Evolutionary conservation across 345 rosid genomes (phyloP), one percentile per base, ranked within the genome.

Genomic region (Populus davidiana): DNA sequence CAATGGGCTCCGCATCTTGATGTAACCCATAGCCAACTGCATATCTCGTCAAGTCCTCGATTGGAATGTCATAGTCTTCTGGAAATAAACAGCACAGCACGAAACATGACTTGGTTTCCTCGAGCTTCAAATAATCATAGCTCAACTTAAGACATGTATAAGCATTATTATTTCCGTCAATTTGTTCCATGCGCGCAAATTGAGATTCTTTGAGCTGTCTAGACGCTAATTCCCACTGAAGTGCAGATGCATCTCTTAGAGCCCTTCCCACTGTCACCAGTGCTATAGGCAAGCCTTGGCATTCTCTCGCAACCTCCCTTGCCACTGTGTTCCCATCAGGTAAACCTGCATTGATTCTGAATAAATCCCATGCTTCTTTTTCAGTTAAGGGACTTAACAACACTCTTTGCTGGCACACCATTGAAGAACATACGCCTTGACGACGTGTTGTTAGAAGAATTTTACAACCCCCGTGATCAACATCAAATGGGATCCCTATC

Each of bases 91-190:
- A 38, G 17, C 77, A 74, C 18, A 74, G 10, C 52, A 74, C 2
- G 39, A 59, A 77, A 41, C 75, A 77, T 41, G 50, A 39, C 59
- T 69, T 77, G 39, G 73, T 70, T 33, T 70, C 50, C 74, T 61
- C 31, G 31, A 11, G 35, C 16, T 33, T 36, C 31, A 77, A 41
- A n/a, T 69, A 36, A 61, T 77, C 80, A 70, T 54, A 77, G 41
- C 80, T 77, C 39, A 77, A 70, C 69, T 70, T 70, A 14, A 77
- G 69, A 41, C 80, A 69, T 39, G 6, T 18, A 61, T 59, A 69
- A 2, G 69, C 80, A 41, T 59, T 70, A 0, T 5, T 6, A 5
- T 36, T n/a, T 2, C 70, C 74, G 2, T 29, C 31, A 36, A 36
- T 25, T 2, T 62, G 16, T 33, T 27, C 21, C 29, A 21, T 18